phyloP scores from a whole-genome alignment of 805 yeast genomes.

The Monosporozyma solicola region DNA sequence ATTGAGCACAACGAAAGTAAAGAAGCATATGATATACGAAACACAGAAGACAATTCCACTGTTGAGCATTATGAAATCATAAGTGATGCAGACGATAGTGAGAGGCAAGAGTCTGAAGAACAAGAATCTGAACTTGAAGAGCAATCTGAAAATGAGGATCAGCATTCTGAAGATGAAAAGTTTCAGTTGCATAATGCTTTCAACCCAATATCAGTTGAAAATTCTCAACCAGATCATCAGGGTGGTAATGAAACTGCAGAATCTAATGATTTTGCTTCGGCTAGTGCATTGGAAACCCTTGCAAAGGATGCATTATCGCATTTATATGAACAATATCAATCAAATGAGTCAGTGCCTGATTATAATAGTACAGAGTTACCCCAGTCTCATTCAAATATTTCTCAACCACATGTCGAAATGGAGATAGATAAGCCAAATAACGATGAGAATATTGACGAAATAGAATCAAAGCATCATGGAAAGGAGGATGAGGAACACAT shows the following conservation, averaged over 20 bases:
- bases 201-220: background rate
- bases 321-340: background rate
- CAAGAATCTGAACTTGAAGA: background rate
- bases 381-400: background rate
- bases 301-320: background rate
- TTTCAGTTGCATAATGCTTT: background rate
- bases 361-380: too few species aligned
- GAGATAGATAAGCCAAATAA: too few species aligned
- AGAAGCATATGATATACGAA: background rate
- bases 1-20: background rate
- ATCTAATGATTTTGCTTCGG: background rate
- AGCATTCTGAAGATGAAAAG: conserved; percentile 1
- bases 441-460: background rate
- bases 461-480: background rate
- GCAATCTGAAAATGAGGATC: background rate
- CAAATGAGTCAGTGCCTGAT: background rate
- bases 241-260: background rate
- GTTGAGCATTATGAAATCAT: background rate
- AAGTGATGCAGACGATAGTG: background rate
- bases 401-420: background rate
- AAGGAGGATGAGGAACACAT: background rate
- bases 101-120: background rate
- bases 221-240: too few species aligned
- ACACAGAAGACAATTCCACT: background rate
- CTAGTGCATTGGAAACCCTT: background rate